Evolutionary conservation across 768 basidiomycete species (phyloP).

Genomic region (Tephrocybe rancida): DNA sequence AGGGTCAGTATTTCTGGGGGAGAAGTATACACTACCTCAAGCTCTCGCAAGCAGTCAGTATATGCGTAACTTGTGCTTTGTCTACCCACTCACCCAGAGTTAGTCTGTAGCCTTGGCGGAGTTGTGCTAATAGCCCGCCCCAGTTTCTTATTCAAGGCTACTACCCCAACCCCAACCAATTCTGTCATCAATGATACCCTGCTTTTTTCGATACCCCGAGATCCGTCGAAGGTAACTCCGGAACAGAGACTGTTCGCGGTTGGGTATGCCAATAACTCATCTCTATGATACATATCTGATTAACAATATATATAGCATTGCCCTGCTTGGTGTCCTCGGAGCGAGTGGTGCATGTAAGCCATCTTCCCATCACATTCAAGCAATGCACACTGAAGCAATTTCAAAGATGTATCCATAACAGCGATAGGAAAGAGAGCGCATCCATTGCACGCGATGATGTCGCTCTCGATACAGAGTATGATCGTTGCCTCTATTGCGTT

Average conservation of each 20-base stretch:
- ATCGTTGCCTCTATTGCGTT: constrained; percentile 37
- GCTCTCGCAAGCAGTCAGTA: constrained; percentile 48
- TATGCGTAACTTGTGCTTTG: background rate
- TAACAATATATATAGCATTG: constrained; percentile 7
- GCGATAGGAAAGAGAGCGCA: constrained; percentile 78
- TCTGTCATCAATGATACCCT: constrained; percentile 1
- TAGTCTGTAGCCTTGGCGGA: constrained; percentile 69
- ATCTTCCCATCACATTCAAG: background rate
- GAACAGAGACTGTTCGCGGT: constrained; percentile 43
- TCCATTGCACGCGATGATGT: constrained; percentile 70
- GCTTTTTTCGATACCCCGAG: constrained; percentile 25
- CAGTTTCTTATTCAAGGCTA: constrained; percentile 56
- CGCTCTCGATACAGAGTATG: constrained; percentile 63
- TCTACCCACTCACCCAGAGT: background rate
- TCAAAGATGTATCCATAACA: constrained; percentile 32
- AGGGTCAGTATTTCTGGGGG: constrained; percentile 66
- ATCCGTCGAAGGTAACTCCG: constrained; percentile 28
- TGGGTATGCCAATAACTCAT: constrained; percentile 2
- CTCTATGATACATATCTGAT: background rate
- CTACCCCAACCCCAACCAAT: background rate
- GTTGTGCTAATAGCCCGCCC: constrained; percentile 85
- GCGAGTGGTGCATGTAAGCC: constrained; percentile 69
- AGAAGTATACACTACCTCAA: constrained; percentile 57
- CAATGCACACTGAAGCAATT: background rate
- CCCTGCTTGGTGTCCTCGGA: constrained; percentile 58